These are phyloP conservation scores for Cymbopogon flexuosus DNA, from an alignment of 202 grass and related monocot genomes.

Conservation along the genomic window DNA sequence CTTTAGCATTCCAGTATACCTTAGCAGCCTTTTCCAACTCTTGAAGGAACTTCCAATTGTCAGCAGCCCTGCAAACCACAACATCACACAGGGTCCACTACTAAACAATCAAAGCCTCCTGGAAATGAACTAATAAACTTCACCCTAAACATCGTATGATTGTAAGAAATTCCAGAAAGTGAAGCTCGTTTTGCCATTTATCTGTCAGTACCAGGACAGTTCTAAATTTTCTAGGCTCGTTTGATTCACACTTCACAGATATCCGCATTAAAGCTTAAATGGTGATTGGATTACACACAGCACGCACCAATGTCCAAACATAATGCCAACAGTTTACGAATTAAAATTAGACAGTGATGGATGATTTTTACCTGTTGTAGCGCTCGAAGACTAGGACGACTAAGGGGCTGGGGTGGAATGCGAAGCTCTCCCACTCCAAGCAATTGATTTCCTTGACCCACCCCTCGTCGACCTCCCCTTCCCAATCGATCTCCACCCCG, in stretches of 20 bases:
- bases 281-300: neutral
- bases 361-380: slow-evolving; percentile 55
- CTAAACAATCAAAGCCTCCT: neutral
- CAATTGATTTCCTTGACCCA: slow-evolving; percentile 98
- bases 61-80: slow-evolving; percentile 55
- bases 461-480: slow-evolving; percentile 69
- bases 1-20: slow-evolving; percentile 89
- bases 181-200: neutral
- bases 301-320: neutral
- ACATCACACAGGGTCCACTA: neutral
- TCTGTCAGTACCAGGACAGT: neutral
- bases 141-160: neutral
- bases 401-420: slow-evolving; percentile 89
- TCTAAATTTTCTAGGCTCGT: neutral
- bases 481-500: slow-evolving; percentile 88
- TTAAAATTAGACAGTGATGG: neutral
- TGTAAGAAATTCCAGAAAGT: neutral
- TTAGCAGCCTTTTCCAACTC: slow-evolving; percentile 87
- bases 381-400: slow-evolving; percentile 81
- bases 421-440: slow-evolving; percentile 92
- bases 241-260: neutral
- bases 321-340: neutral
- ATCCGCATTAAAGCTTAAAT: neutral
- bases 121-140: neutral
- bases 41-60: slow-evolving; percentile 85